phyloP scores from a whole-genome alignment of 148 eudicot genomes.

The Vaccinium myrtillus region DNA sequence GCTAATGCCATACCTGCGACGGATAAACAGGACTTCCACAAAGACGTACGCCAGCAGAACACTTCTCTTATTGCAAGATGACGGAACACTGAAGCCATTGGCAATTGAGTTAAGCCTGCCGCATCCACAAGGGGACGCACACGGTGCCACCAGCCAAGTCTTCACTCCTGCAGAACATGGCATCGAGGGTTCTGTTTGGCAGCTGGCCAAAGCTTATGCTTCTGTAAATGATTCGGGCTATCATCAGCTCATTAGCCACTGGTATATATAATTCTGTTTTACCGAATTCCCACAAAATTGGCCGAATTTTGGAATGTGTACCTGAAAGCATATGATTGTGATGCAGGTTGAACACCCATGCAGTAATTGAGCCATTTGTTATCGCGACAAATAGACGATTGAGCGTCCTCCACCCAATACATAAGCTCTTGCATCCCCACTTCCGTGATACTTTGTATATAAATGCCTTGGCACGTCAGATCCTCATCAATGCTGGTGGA shows the following conservation, averaged over 20 bases:
- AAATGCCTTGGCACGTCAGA: slow-evolving; percentile 1
- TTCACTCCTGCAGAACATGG: slow-evolving; percentile 68
- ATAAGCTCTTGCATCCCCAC: not conserved
- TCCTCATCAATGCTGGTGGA: slow-evolving; percentile 7
- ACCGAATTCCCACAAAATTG: not conserved
- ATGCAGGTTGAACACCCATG: slow-evolving; percentile 6
- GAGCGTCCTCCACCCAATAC: slow-evolving; percentile 1
- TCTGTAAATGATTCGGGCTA: slow-evolving; percentile 90
- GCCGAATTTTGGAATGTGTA: not conserved
- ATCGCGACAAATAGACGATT: not conserved
- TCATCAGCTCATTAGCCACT: slow-evolving; percentile 91
- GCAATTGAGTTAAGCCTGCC: slow-evolving; percentile 89
- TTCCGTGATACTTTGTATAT: not conserved
- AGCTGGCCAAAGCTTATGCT: slow-evolving; percentile 87
- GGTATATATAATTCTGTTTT: slow-evolving; percentile 33
- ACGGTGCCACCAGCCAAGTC: slow-evolving; percentile 65
- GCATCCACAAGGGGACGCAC: slow-evolving; percentile 55
- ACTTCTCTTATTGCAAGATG: slow-evolving; percentile 62
- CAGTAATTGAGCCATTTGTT: not conserved
- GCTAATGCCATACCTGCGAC: slow-evolving; percentile 69
- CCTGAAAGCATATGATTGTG: not conserved
- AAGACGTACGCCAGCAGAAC: slow-evolving; percentile 83
- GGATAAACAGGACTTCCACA: slow-evolving; percentile 64
- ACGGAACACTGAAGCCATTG: slow-evolving; percentile 76
- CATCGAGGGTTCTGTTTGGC: slow-evolving; percentile 69